These are phyloP conservation scores for Paraphoma sp. DNA, from an alignment of 2,329 filamentous ascomycete species.

Conservation along the genomic window DNA sequence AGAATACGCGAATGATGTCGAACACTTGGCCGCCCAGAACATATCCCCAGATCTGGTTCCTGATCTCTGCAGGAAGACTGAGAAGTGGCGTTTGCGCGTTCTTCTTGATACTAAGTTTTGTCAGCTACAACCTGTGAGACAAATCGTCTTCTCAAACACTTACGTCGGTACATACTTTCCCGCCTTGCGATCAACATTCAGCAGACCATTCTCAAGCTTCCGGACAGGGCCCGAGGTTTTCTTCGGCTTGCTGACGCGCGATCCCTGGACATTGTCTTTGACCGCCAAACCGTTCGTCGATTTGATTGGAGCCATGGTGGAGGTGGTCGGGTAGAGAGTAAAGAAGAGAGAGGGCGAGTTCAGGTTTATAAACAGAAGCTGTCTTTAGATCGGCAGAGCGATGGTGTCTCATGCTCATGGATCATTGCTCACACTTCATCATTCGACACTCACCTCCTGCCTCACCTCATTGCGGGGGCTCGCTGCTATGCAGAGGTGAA, in stretches of 20 bases:
- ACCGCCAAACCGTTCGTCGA: background rate
- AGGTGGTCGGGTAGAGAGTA: background rate
- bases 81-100: conserved; percentile 6
- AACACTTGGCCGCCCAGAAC: background rate
- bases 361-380: no score
- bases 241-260: background rate
- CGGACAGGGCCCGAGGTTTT: background rate
- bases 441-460: no score
- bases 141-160: background rate
- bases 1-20: background rate
- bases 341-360: background rate
- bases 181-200: background rate
- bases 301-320: background rate
- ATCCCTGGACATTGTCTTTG: background rate
- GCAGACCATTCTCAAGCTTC: background rate
- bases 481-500: no score
- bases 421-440: no score
- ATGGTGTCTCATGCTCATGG: no score
- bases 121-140: background rate
- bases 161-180: background rate
- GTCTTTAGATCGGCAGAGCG: no score
- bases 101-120: background rate
- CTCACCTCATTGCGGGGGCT: no score
- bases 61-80: conserved; percentile 10
- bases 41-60: conserved; percentile 8